These are phyloP conservation scores for Bryoerythrophyllum caledonicum DNA, from an alignment of 225 moss, liverwort and hornwort species.

Conservation along the genomic window DNA sequence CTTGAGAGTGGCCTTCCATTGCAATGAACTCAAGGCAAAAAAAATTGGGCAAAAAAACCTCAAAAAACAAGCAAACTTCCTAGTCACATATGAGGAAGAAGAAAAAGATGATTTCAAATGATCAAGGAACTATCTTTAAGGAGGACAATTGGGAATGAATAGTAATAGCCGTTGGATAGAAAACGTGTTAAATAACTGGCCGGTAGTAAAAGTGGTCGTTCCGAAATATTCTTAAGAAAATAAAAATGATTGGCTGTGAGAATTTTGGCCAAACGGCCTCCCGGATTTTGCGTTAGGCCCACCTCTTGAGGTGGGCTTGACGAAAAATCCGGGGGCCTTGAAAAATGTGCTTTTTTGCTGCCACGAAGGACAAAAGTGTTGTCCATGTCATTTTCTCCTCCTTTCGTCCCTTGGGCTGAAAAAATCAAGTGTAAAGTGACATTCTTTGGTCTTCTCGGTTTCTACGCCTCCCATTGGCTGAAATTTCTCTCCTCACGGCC, in stretches of 20 bases:
- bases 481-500: too few relatives aligned
- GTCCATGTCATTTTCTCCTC: too few relatives aligned
- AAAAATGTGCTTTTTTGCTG: too few relatives aligned
- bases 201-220: not conserved
- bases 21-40: not conserved
- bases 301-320: not conserved
- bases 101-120: not conserved
- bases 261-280: not conserved
- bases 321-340: not conserved
- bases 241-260: not conserved
- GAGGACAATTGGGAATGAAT: not conserved
- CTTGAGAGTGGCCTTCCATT: not conserved
- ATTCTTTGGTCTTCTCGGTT: too few relatives aligned
- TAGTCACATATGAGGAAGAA: not conserved
- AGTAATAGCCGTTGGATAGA: not conserved
- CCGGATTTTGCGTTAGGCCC: not conserved
- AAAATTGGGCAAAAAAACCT: not conserved
- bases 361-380: too few relatives aligned
- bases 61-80: not conserved
- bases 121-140: not conserved
- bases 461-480: too few relatives aligned
- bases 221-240: not conserved
- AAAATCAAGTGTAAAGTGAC: too few relatives aligned
- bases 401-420: too few relatives aligned
- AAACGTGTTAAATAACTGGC: not conserved